phyloP scores from a whole-genome alignment of 495 filamentous ascomycete species.

The Penicillium daleae region DNA sequence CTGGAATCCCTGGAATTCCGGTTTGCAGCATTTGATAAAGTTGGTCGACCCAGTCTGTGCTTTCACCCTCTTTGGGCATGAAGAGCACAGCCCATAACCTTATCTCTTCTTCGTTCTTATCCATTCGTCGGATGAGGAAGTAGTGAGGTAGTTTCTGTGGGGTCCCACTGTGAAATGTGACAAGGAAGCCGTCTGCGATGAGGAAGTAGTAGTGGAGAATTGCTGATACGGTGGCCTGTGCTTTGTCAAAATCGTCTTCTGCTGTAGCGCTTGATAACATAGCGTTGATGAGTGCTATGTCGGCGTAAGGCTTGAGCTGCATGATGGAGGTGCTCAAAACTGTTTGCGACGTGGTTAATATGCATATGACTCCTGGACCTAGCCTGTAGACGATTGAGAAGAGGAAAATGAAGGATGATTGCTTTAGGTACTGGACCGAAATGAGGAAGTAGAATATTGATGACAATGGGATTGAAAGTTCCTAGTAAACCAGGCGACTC shows the following conservation, averaged over 20 bases:
- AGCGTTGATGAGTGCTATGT: neutral
- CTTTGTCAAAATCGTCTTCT: neutral
- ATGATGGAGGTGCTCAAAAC: neutral
- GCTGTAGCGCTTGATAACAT: neutral
- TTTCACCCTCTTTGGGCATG: neutral
- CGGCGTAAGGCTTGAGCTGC: neutral
- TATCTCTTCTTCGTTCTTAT: neutral
- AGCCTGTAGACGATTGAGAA: neutral
- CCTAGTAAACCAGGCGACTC: too few relatives aligned
- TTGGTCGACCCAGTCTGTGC: neutral
- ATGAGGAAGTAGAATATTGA: too few relatives aligned
- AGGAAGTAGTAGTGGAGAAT: neutral
- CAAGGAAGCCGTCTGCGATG: neutral
- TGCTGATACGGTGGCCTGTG: neutral
- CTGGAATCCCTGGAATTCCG: neutral
- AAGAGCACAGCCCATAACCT: constrained; percentile 1
- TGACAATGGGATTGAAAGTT: neutral
- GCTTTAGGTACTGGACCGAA: neutral
- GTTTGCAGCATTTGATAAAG: neutral
- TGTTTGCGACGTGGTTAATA: neutral
- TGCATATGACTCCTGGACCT: neutral
- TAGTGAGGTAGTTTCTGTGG: neutral
- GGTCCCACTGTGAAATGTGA: neutral
- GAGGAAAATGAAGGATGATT: neutral
- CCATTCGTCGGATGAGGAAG: neutral